phyloP scores from a whole-genome alignment of 306 rosid genomes.

The Gillenia trifoliata region DNA sequence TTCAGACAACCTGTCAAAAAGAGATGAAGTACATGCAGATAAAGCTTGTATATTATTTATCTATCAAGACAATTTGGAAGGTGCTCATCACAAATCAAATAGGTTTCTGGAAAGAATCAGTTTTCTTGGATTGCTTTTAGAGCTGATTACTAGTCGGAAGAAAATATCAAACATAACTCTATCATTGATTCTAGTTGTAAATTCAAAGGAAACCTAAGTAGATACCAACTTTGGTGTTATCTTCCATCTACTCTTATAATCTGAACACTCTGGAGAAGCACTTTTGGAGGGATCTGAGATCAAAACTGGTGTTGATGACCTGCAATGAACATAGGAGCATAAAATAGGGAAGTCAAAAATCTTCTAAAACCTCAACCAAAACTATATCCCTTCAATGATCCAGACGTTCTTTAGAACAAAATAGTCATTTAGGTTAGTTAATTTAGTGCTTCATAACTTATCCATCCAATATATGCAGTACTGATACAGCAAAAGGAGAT shows the following conservation, averaged over 20 bases:
- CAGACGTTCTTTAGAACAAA: neutral
- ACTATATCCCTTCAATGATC: neutral
- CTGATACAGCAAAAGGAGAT: neutral
- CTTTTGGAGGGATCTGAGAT: constrained; percentile 44
- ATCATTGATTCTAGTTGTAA: neutral
- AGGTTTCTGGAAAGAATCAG: neutral
- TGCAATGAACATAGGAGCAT: constrained; percentile 24
- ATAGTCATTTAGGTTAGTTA: neutral
- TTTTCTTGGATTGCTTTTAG: neutral
- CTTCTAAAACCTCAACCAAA: neutral
- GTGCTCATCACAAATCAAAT: neutral
- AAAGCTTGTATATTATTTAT: neutral
- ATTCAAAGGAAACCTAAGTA: constrained; percentile 2
- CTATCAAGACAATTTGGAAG: neutral
- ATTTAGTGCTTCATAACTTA: neutral
- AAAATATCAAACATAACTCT: neutral
- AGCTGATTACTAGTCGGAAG: neutral
- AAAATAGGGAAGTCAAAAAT: neutral
- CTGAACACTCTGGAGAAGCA: constrained; percentile 36
- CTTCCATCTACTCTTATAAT: constrained; percentile 45
- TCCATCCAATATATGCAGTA: neutral
- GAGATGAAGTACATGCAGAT: neutral
- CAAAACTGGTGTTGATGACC: constrained; percentile 46
- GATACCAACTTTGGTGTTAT: constrained; percentile 51
- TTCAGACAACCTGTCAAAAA: constrained; percentile 17